Conservation (phyloP, 305 asterid species). For the Solanum hybrid region DNA sequence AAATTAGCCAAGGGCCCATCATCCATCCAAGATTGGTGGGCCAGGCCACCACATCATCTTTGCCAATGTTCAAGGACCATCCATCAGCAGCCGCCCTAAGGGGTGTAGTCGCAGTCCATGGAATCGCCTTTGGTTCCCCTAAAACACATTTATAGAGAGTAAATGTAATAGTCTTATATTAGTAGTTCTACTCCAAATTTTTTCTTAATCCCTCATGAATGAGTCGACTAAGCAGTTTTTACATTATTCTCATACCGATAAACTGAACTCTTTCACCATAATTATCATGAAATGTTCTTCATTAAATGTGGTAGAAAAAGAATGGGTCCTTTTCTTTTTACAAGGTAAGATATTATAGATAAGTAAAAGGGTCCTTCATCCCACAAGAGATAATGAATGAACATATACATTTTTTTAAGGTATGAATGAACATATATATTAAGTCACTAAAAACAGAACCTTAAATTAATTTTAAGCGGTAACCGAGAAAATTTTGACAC, state of each 20-base stretch:
- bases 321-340: background rate
- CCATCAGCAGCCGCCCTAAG: slow-evolving; percentile 96
- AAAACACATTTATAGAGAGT: slow-evolving; percentile 11
- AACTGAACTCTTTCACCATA: background rate
- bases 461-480: background rate
- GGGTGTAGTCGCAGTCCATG: slow-evolving; percentile 85
- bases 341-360: background rate
- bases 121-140: slow-evolving; percentile 99
- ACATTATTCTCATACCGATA: background rate
- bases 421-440: background rate
- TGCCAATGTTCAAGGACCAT: slow-evolving; percentile 73
- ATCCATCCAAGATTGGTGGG: slow-evolving; percentile 99
- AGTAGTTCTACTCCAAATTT: background rate
- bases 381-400: background rate
- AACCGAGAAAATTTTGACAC: background rate
- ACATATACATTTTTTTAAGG: background rate
- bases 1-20: slow-evolving; percentile 98
- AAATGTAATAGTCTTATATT: background rate
- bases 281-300: background rate
- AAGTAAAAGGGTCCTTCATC: background rate
- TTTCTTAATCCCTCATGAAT: background rate
- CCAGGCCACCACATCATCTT: slow-evolving; percentile 88
- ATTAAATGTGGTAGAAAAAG: background rate
- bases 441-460: background rate
- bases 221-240: background rate